phyloP scores from a whole-genome alignment of 140 eudicot species.

The Oenanthe javanica region DNA sequence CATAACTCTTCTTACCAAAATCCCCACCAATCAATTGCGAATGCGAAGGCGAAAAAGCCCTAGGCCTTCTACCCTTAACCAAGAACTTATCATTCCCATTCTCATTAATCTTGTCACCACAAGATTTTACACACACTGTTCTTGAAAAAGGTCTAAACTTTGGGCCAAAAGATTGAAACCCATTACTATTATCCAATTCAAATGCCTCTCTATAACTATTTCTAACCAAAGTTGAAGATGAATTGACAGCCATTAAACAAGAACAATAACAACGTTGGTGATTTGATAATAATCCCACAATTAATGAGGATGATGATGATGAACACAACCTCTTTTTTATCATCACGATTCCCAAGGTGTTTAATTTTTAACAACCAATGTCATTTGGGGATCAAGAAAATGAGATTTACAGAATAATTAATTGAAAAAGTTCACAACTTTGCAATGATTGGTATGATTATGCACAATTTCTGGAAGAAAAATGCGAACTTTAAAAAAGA shows the following conservation, averaged over 20 bases:
- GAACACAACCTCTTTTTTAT: constrained; percentile 3
- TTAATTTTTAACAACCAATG: neutral
- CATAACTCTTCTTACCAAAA: constrained; percentile 16
- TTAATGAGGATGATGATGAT: neutral
- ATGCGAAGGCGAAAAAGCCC: constrained; percentile 18
- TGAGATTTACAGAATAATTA: neutral
- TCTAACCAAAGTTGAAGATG: neutral
- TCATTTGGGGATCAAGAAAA: constrained; percentile 4
- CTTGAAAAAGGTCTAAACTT: neutral
- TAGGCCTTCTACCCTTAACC: neutral
- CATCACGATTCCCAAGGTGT: constrained; percentile 8
- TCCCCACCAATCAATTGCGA: constrained; percentile 14
- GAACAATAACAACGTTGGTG: constrained; percentile 3
- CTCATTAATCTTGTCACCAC: neutral
- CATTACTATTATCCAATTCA: constrained; percentile 3
- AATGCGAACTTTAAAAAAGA: neutral
- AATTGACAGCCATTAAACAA: constrained; percentile 11
- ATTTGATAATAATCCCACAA: neutral
- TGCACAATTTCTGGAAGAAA: neutral
- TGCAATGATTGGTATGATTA: neutral
- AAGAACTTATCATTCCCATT: constrained; percentile 7
- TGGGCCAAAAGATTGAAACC: constrained; percentile 1
- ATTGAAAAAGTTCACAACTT: neutral
- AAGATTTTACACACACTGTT: neutral
- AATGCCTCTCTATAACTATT: constrained; percentile 5